These are phyloP conservation scores for Neotropicomus parvogracilis DNA, from an alignment of 1,284 basidiomycete genomes.

Conservation along the genomic window DNA sequence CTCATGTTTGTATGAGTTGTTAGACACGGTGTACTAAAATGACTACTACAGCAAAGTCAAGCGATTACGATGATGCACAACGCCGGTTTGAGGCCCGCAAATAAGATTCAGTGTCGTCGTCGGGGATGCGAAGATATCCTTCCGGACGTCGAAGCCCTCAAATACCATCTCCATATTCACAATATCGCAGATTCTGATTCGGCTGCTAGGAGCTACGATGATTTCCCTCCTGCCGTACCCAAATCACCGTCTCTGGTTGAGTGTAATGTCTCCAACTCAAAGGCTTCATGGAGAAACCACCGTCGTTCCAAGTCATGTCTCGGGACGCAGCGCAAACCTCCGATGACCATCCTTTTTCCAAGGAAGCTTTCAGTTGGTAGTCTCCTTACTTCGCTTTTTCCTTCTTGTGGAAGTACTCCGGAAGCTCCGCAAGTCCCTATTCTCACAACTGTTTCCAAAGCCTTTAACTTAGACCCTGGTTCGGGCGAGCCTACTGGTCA, in stretches of 20 bases:
- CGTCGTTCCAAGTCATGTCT: slow-evolving; percentile 22
- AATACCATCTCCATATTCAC: slow-evolving; percentile 59
- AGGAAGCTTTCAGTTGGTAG: slow-evolving; percentile 20
- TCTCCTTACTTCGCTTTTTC: slow-evolving; percentile 15
- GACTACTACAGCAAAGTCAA: slow-evolving; percentile 37
- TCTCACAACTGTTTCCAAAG: slow-evolving; percentile 14
- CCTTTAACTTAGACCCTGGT: slow-evolving; percentile 6
- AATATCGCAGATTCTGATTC: slow-evolving; percentile 44
- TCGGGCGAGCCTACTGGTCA: neutral
- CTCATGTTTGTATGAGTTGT: neutral
- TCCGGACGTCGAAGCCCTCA: slow-evolving; percentile 44
- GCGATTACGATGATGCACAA: slow-evolving; percentile 39
- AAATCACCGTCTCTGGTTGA: slow-evolving; percentile 1
- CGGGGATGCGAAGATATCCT: slow-evolving; percentile 50
- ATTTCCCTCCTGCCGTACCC: neutral
- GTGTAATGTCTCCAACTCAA: neutral
- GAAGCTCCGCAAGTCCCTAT: slow-evolving; percentile 7
- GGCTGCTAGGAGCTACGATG: neutral
- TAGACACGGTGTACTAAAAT: slow-evolving; percentile 7
- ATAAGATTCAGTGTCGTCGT: slow-evolving; percentile 45
- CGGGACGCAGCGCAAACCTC: neutral
- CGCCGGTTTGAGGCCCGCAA: slow-evolving; percentile 25
- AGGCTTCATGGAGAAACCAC: slow-evolving; percentile 8
- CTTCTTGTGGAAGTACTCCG: slow-evolving; percentile 4
- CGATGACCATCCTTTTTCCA: neutral